Evolutionary conservation across 371 early-diverging fungal species (phyloP).

Genomic region (Syncephalastrum racemosum): DNA sequence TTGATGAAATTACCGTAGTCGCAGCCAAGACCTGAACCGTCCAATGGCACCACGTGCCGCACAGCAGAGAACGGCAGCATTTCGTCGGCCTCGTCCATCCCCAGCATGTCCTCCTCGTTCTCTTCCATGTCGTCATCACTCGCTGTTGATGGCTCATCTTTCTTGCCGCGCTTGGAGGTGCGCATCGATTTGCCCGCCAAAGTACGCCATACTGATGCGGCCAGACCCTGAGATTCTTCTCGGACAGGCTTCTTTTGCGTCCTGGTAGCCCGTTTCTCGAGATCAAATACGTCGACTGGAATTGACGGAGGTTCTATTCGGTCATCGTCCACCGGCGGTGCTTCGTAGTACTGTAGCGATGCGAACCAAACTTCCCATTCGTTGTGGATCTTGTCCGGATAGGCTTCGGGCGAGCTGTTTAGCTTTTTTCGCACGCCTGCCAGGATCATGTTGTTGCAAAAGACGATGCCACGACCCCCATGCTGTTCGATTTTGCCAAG

Average conservation of each 20-base stretch:
- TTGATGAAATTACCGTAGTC: constrained; percentile 53
- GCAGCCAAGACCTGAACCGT: constrained; percentile 36
- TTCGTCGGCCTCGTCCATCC: constrained; percentile 26
- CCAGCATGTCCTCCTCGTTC: constrained; percentile 18
- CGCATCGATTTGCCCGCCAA: too few relatives aligned
- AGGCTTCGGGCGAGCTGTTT: too few relatives aligned
- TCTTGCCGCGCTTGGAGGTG: background rate
- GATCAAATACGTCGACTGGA: constrained; percentile 25
- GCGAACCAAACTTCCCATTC: constrained; percentile 43
- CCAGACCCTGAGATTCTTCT: background rate
- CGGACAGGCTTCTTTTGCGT: background rate
- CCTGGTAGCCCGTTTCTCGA: constrained; percentile 18
- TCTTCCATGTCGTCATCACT: constrained; percentile 6
- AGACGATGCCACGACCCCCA: constrained; percentile 30
- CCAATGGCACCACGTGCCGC: constrained; percentile 23
- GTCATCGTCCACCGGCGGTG: constrained; percentile 5
- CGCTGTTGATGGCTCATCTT: background rate
- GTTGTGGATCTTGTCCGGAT: background rate
- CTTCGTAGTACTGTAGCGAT: constrained; percentile 34
- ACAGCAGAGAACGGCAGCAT: constrained; percentile 37
- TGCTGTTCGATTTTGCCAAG: constrained; percentile 32
- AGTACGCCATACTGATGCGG: constrained; percentile 1
- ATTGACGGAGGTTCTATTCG: constrained; percentile 7
- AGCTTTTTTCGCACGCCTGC: constrained; percentile 34
- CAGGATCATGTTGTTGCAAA: constrained; percentile 38